Evolutionary conservation across 2,329 filamentous ascomycete genomes (phyloP).

Genomic region (Botrytis galanthina): DNA sequence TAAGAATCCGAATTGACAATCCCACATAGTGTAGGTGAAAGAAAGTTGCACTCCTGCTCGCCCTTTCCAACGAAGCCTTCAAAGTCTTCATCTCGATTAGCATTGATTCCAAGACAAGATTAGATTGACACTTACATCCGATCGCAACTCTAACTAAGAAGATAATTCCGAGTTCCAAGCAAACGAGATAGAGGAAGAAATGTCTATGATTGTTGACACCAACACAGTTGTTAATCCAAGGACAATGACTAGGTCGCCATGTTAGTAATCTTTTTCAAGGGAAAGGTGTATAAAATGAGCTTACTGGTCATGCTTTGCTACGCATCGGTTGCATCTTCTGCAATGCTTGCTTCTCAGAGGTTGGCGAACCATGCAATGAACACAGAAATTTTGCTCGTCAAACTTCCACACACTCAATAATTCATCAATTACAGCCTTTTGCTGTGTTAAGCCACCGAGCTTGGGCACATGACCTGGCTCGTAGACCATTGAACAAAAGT

Average conservation of each 20-base stretch:
- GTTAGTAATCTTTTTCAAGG: neutral
- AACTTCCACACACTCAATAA: conserved; percentile 83
- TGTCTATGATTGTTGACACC: conserved; percentile 95
- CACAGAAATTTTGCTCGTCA: conserved; percentile 91
- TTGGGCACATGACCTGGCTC: conserved; percentile 95
- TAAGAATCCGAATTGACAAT: conserved; percentile 79
- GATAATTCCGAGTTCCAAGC: conserved; percentile 71
- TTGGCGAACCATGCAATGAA: conserved; percentile 89
- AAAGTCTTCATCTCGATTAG: conserved; percentile 55
- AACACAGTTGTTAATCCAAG: conserved; percentile 96
- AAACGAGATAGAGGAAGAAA: conserved; percentile 87
- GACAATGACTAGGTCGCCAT: conserved; percentile 69
- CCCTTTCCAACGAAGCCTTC: conserved; percentile 53
- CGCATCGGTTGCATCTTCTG: conserved; percentile 83
- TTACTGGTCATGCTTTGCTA: conserved; percentile 96
- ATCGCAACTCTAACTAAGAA: conserved; percentile 70
- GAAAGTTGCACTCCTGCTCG: conserved; percentile 65
- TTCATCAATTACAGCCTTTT: conserved; percentile 85
- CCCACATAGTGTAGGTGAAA: conserved; percentile 72
- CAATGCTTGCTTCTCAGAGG: conserved; percentile 96
- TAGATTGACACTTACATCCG: conserved; percentile 56
- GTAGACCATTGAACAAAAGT: conserved; percentile 76
- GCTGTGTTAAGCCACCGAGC: conserved; percentile 81
- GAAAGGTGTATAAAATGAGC: conserved; percentile 36
- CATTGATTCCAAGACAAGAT: neutral